Evolutionary conservation across 345 rosid species (phyloP).

Genomic region (Syzygium aromaticum): DNA sequence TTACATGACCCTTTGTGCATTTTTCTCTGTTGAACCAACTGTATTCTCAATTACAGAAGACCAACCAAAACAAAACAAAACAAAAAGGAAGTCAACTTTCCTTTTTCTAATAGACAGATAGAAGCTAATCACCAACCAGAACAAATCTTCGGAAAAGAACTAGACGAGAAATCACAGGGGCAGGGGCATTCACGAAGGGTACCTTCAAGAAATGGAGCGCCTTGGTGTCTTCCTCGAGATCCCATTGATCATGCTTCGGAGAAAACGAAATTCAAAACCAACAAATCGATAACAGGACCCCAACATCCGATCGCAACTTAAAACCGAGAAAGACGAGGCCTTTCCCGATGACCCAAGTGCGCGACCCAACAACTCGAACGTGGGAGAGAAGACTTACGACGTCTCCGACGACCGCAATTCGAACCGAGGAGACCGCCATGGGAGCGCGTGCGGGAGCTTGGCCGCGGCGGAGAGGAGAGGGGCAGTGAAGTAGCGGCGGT

Average conservation of each 20-base stretch:
- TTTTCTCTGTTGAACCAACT: not conserved
- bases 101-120: not conserved
- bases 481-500: not conserved
- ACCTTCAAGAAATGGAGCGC: slow-evolving; percentile 72
- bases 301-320: not conserved
- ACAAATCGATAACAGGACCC: not conserved
- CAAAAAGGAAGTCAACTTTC: not conserved
- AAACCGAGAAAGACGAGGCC: not conserved
- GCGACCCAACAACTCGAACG: not conserved
- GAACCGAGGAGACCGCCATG: slow-evolving; percentile 35
- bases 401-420: slow-evolving; percentile 59
- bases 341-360: not conserved
- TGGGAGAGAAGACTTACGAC: slow-evolving; percentile 22
- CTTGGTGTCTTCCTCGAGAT: slow-evolving; percentile 60
- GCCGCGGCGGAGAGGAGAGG: slow-evolving; percentile 1
- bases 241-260: slow-evolving; percentile 74
- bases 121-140: not conserved
- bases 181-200: not conserved
- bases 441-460: not conserved
- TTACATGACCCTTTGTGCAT: not conserved
- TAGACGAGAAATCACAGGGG: not conserved
- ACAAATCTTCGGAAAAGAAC: not conserved
- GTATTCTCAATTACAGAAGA: not conserved
- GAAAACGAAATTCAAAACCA: not conserved
- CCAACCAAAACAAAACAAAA: not conserved